phyloP scores from a whole-genome alignment of 805 yeast genomes.

The Monosporozyma solicola region DNA sequence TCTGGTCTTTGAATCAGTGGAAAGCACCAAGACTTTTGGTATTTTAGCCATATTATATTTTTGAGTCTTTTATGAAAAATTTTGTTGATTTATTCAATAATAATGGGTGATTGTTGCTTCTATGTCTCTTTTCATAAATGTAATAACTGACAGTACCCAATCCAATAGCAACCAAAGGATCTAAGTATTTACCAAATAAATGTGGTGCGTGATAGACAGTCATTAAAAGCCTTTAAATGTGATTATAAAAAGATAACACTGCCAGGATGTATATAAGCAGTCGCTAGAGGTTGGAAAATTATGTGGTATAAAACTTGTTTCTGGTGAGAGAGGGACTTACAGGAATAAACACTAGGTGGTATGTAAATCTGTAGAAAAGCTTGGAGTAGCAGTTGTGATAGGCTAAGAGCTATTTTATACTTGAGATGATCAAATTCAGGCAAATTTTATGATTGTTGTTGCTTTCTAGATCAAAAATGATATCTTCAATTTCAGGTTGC shows the following conservation, averaged over 20 bases:
- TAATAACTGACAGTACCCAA: slow-evolving; percentile 59
- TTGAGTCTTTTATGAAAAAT: neutral
- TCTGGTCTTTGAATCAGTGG: slow-evolving; percentile 19
- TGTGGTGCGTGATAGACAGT: slow-evolving; percentile 28
- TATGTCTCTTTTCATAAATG: slow-evolving; percentile 46
- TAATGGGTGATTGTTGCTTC: slow-evolving; percentile 50
- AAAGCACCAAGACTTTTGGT: slow-evolving; percentile 19
- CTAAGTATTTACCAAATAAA: slow-evolving; percentile 41
- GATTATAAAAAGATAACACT: neutral
- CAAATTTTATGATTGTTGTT: no score
- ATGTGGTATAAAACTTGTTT: neutral
- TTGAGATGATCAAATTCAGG: no score
- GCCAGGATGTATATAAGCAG: neutral
- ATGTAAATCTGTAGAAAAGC: no score
- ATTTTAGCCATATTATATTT: slow-evolving; percentile 1
- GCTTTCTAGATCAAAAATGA: no score
- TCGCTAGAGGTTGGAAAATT: neutral
- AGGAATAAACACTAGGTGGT: neutral
- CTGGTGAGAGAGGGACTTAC: neutral
- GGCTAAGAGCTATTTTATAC: no score
- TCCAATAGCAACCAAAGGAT: slow-evolving; percentile 54
- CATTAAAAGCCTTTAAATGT: neutral
- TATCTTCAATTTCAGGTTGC: no score
- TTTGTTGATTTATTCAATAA: slow-evolving; percentile 14
- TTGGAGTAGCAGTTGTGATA: neutral